Evolutionary conservation across 176 grass and related monocot species (phyloP), one percentile per base, ranked within the genome.

Genomic region (Ananas comosus): DNA sequence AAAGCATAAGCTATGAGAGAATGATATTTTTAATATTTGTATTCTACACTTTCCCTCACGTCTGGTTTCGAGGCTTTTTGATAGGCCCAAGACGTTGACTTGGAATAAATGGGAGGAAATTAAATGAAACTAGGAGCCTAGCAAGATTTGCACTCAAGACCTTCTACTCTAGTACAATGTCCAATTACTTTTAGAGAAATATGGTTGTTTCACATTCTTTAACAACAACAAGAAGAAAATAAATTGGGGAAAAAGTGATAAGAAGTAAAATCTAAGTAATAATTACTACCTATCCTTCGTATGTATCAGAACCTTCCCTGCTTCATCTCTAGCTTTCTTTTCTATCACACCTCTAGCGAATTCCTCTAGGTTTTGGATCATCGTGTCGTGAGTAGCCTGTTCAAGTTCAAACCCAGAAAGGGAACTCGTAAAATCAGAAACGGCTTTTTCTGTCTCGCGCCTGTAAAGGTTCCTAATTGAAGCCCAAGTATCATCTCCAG

Each of bases 261-360:
- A 47, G 9, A 67, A 49, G 16, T 10, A 13, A 23, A 58, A 42
- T 42, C 33, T 42, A 8, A 42, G 33, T 7, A 42, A 42, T 42
- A 42, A 10, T 64, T 71, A 72, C n/a, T 74, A 97, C 93, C 93
- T 97, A 78, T 92, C 86, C 83, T 92, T 97, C 93, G 92, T 97
- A 66, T 50, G 82, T 54, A 92, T 85, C 69, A 97, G 72, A 83
- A 82, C 72, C 47, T 90, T 86, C 72, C 68, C 80, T 71, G 86
- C 86, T 89, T 83, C 82, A 75, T 97, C 89, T 85, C 68, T 89
- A 65, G 93, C 84, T 83, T 90, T 92, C 63, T 78, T 81, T 74
- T 82, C 83, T 50, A 97, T 84, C 50, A 92, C 67, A 58, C 53
- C 76, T 85, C 77, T 87, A 19, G 81, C 85, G 71, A 85, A 73